A percentile compares a stretch with the other conserved stretches of the same genome.
Conservation (phyloP, 768 basidiomycete genomes). For the Boletales sp. region DNA sequence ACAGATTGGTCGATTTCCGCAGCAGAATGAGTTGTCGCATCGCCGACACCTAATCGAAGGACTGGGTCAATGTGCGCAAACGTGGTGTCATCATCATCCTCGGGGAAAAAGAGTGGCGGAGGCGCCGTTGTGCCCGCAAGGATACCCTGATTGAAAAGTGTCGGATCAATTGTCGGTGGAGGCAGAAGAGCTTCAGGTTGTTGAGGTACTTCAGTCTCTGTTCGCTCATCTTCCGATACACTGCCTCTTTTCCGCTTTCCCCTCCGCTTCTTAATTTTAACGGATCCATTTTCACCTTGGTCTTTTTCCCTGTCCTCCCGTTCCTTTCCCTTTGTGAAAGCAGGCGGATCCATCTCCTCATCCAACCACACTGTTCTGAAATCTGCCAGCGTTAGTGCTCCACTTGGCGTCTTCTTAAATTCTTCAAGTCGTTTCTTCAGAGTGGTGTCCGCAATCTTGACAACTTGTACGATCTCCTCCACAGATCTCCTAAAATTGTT, state of each 20-base stretch:
- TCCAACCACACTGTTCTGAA: slow-evolving; percentile 90
- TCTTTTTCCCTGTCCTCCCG: slow-evolving; percentile 57
- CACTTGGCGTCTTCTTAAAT: slow-evolving; percentile 88
- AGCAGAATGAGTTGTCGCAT: slow-evolving; percentile 13
- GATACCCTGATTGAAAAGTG: slow-evolving; percentile 64
- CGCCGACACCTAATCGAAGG: slow-evolving; percentile 34
- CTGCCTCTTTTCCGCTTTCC: slow-evolving; percentile 40
- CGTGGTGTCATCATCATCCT: slow-evolving; percentile 38
- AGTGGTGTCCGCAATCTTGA: slow-evolving; percentile 97
- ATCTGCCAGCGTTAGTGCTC: slow-evolving; percentile 80
- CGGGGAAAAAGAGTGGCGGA: slow-evolving; percentile 42
- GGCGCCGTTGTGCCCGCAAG: slow-evolving; percentile 48
- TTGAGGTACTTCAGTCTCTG: slow-evolving; percentile 1
- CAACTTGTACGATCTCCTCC: slow-evolving; percentile 97
- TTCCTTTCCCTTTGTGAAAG: slow-evolving; percentile 75
- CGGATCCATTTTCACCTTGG: slow-evolving; percentile 33
- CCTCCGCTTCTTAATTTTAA: slow-evolving; percentile 27
- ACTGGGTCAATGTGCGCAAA: slow-evolving; percentile 56
- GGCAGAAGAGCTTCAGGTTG: slow-evolving; percentile 15
- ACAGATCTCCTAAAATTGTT: slow-evolving; percentile 93
- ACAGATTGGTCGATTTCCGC: slow-evolving; percentile 57
- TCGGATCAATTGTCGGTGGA: slow-evolving; percentile 46
- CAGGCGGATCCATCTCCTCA: slow-evolving; percentile 89
- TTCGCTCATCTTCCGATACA: slow-evolving; percentile 33
- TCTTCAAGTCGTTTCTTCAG: slow-evolving; percentile 91